Evolutionary conservation across 139 green algal genomes (phyloP), one percentile per base, ranked within the genome.

Genomic region (Coelastrella sp.): DNA sequence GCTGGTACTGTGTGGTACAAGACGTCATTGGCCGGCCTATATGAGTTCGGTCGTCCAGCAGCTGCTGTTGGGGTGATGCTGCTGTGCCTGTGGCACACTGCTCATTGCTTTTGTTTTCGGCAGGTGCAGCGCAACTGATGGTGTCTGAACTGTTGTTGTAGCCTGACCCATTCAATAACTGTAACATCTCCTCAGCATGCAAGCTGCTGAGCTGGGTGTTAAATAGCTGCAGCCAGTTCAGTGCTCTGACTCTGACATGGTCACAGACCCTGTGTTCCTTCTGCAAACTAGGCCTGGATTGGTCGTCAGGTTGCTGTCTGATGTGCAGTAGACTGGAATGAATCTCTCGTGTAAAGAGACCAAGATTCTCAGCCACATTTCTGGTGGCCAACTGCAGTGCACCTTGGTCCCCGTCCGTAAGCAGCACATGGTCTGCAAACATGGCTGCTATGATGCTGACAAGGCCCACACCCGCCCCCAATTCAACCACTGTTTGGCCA

Each of bases 401-500:
- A 5, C 57, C 72, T 5, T 0, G 17, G n/a, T 78, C 81, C 60
- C 25, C 24, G 61, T 89, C 89, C 14, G 89, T 90, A 7, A 92
- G 76, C 22, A 92, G 15, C 22, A 87, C 89, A 25, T 19, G 35
- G 7, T n/a, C 7, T 6, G 75, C 83, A 35, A 65, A 60, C 4
- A 8, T 17, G 6, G 83, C 89, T 35, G 76, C 75, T 14, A 80
- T n/a, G 7, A 92, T 82, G 76, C 89, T 88, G 6, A 75, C 76
- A 5, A 92, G 49, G 17, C 89, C 89, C 6, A 82, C 76, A 1
- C 89, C 89, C 9, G 89, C 89, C 4, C 89, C 89, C 1, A 92
- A 58, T 75, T 92, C 89, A 8, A 83, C 22, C 5, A 90, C 65
- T 25, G 24, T 76, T 4, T 11, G 4, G 12, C 56, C 83, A 27